These are phyloP conservation scores for Nitzschia sp. DNA, from an alignment of 108 stramenopile genomes.

Conservation along the genomic window DNA sequence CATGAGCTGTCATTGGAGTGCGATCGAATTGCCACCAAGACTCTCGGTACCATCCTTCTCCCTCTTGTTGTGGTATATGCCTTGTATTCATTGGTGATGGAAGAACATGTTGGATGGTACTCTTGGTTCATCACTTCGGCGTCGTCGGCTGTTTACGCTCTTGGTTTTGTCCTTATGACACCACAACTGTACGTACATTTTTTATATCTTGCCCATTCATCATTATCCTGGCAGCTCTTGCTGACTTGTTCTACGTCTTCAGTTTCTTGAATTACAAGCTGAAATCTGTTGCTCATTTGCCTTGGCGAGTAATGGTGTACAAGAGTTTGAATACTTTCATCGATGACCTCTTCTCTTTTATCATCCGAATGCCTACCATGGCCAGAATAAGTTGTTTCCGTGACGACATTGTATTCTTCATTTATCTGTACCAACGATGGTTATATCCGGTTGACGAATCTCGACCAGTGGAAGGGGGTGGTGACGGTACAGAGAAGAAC, in stretches of 20 bases:
- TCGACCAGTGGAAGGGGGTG: conserved; percentile 66
- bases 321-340: conserved; percentile 93
- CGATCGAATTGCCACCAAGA: conserved; percentile 78
- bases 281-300: conserved; percentile 83
- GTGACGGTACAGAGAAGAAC: conserved; percentile 21
- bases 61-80: conserved; percentile 80
- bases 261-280: conserved; percentile 86
- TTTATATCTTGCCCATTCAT: neutral
- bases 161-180: conserved; percentile 88
- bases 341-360: conserved; percentile 95
- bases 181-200: conserved; percentile 58
- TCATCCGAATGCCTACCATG: conserved; percentile 97
- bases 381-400: conserved; percentile 92
- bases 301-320: conserved; percentile 88
- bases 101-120: conserved; percentile 85
- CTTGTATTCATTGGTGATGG: conserved; percentile 63
- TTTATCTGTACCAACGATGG: conserved; percentile 95
- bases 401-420: conserved; percentile 93
- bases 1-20: conserved; percentile 73
- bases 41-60: conserved; percentile 64
- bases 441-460: conserved; percentile 89
- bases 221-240: neutral
- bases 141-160: conserved; percentile 79
- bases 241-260: neutral
- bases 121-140: conserved; percentile 87